Evolutionary conservation across 108 stramenopile species (phyloP), one percentile per base, ranked within the genome.

Genomic region (Asterionellopsis glacialis): DNA sequence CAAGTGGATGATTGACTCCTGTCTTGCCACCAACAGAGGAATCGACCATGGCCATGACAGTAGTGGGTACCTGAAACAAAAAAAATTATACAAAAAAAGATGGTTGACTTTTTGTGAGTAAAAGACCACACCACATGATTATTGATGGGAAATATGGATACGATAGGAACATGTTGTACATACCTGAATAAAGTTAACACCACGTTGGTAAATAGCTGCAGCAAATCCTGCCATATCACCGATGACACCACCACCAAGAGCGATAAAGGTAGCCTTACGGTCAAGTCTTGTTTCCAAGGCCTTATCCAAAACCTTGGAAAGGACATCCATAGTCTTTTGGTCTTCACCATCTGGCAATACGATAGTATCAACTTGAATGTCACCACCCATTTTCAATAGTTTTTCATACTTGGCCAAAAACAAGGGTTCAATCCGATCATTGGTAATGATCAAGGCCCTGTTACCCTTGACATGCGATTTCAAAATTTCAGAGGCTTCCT

Each of bases 31-130:
- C 98, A 24, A 99, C 96, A 45, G 88, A 86, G 19, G 83, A 83
- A 80, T 99, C 98, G 11, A 97, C 97, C 96, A 98, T 97, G 40
- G 98, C 98, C 95, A 99, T 97, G 67, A 99, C 89, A 15, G 98
- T 98, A 23, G 98, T 99, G 45, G 98, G 98, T 9, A 92, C 80
- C 65, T 77, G 19, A 15, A 13, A 33, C 33, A 33, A 33, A 33
- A 33, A 33, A n/a, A n/a, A n/a, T n/a, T n/a, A n/a, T n/a, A n/a
- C 33, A 33, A 33, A 7, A 33, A 33, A 33, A 33, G n/a, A n/a
- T n/a, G n/a, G n/a, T n/a, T n/a, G n/a, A n/a, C n/a, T n/a, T n/a
- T n/a, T n/a, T n/a, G n/a, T n/a, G n/a, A n/a, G n/a, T n/a, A n/a
- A n/a, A n/a, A n/a, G n/a, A n/a, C n/a, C n/a, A n/a, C n/a, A n/a